phyloP scores from a whole-genome alignment of 2,329 filamentous ascomycete species.

The Penicillium crustosum region DNA sequence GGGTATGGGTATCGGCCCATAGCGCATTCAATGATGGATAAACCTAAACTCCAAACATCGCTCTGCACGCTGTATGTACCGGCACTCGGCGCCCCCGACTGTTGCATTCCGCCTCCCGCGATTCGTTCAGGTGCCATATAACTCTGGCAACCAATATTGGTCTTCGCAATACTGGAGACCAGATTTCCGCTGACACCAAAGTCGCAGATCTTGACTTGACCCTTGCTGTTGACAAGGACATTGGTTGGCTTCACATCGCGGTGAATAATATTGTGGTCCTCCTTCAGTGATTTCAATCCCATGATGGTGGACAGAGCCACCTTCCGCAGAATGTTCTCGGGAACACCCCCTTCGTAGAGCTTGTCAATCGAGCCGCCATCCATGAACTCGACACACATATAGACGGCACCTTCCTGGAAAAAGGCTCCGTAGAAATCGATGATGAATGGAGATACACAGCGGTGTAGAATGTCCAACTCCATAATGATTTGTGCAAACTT shows the following conservation, averaged over 20 bases:
- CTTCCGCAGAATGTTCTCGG: constrained; percentile 83
- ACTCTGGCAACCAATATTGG: constrained; percentile 97
- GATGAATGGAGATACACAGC: constrained; percentile 92
- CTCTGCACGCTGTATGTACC: constrained; percentile 97
- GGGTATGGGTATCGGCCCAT: constrained; percentile 94
- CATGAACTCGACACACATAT: constrained; percentile 99
- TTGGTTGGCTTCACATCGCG: constrained; percentile 99
- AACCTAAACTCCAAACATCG: constrained; percentile 93
- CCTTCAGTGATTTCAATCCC: constrained; percentile 89
- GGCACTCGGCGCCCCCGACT: constrained; percentile 66
- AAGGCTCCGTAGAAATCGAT: constrained; percentile 99
- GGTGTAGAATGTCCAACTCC: constrained; percentile 92
- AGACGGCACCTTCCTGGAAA: constrained; percentile 97
- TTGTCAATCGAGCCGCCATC: constrained; percentile 98
- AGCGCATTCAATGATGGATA: constrained; percentile 95
- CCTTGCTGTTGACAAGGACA: constrained; percentile 83
- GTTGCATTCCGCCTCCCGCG: constrained; percentile 76
- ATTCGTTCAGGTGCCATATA: constrained; percentile 99
- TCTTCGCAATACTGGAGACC: constrained; percentile 96
- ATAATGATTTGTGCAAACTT: constrained; percentile 98
- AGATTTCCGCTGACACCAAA: constrained; percentile 97
- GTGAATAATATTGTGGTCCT: constrained; percentile 99
- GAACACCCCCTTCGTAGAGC: constrained; percentile 84
- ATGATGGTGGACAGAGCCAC: constrained; percentile 87
- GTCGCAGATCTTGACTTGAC: constrained; percentile 97